These are phyloP conservation scores for Stentor roeselii DNA, from an alignment of 73 alveolate species.

Conservation along the genomic window DNA sequence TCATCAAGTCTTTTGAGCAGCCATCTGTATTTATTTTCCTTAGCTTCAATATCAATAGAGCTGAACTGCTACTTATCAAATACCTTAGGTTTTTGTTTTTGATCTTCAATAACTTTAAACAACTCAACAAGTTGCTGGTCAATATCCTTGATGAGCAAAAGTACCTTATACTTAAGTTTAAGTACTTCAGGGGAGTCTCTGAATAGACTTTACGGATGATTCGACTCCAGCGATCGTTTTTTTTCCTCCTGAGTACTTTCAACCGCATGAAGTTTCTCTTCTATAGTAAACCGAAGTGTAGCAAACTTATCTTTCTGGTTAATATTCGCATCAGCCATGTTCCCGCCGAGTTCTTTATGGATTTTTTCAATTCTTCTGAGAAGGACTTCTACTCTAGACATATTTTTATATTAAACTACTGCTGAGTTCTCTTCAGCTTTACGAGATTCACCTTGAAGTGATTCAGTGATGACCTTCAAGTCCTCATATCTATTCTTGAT, in stretches of 20 bases:
- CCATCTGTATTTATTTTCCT: background rate
- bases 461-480: background rate
- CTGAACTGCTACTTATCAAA: background rate
- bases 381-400: background rate
- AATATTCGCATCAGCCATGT: background rate
- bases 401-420: too few species aligned
- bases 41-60: background rate
- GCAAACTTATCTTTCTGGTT: background rate
- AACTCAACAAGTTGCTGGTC: background rate
- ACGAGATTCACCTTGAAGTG: background rate
- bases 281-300: background rate
- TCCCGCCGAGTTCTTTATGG: background rate
- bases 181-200: background rate
- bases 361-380: constrained; percentile 7
- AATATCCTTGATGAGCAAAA: background rate
- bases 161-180: background rate
- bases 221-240: background rate
- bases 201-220: background rate
- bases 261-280: background rate
- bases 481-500: background rate
- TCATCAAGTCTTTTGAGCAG: background rate
- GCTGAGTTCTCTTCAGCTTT: too few species aligned
- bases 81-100: background rate
- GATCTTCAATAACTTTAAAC: background rate
- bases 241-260: background rate